Percentiles rank a stretch among this genome's conserved stretches.
phyloP scores from a whole-genome alignment of 179 eudicot species.

The Heliamphora ciliata region DNA sequence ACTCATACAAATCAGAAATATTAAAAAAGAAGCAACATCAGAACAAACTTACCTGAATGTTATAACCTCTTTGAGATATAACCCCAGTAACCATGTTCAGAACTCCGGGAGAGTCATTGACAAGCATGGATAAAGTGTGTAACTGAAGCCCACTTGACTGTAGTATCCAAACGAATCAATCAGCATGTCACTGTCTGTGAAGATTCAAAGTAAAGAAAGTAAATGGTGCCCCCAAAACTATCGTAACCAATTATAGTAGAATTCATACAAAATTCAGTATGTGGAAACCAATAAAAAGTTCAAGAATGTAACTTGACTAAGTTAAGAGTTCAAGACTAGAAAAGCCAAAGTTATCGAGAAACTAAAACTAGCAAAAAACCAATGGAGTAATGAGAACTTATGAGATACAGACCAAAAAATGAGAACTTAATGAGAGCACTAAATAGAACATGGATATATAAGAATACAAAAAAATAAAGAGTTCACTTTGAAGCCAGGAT shows the following conservation, averaged over 20 bases:
- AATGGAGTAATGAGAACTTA: not conserved
- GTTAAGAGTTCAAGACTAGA: no score
- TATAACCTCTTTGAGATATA: slow-evolving; percentile 86
- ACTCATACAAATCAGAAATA: not conserved
- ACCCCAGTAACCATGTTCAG: slow-evolving; percentile 82
- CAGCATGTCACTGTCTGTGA: not conserved
- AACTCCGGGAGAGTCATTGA: slow-evolving; percentile 84
- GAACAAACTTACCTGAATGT: slow-evolving; percentile 51
- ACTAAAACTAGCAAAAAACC: not conserved
- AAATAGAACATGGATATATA: not conserved
- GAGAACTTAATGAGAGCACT: not conserved
- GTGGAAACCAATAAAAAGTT: not conserved
- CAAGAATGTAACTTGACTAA: not conserved
- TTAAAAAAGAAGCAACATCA: slow-evolving; percentile 9
- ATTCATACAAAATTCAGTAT: not conserved
- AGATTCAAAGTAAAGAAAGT: not conserved
- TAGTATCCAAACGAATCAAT: slow-evolving; percentile 14
- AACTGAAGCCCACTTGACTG: slow-evolving; percentile 79
- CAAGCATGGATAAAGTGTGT: slow-evolving; percentile 82
- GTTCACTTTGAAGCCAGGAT: not conserved
- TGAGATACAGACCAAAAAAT: not conserved
- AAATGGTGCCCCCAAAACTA: not conserved
- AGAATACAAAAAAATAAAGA: not conserved
- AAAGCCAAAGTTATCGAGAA: not conserved
- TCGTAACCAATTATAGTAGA: not conserved